Percentiles rank a stretch among this genome's conserved stretches.
Conservation (phyloP, 148 eudicot species). For the Rhododendron kiyosumense region DNA sequence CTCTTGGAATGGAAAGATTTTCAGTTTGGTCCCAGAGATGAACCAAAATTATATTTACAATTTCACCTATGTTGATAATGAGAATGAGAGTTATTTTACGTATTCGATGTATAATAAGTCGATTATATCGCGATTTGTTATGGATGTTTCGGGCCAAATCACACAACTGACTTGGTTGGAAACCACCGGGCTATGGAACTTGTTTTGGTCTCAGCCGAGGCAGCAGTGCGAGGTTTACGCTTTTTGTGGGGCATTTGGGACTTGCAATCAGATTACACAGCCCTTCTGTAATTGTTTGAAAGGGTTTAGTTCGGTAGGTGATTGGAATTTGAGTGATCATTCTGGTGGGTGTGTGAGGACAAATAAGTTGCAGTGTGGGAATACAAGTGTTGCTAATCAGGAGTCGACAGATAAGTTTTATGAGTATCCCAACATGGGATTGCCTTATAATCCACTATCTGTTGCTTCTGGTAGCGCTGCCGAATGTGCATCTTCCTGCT, state of each 20-base stretch:
- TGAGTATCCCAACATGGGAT: too few relatives aligned
- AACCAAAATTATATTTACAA: slow-evolving; percentile 31
- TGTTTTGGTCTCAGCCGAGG: slow-evolving; percentile 51
- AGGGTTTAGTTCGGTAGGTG: too few relatives aligned
- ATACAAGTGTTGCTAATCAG: too few relatives aligned
- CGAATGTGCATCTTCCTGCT: too few relatives aligned
- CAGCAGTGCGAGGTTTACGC: slow-evolving; percentile 51
- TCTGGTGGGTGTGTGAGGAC: too few relatives aligned
- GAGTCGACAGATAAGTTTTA: too few relatives aligned
- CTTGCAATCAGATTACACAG: slow-evolving; percentile 26
- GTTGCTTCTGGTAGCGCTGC: too few relatives aligned
- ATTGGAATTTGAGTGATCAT: too few relatives aligned
- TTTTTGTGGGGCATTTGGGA: slow-evolving; percentile 49
- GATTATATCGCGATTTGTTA: slow-evolving; percentile 34
- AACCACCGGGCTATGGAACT: slow-evolving; percentile 27
- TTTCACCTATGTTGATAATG: slow-evolving; percentile 38
- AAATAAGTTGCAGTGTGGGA: too few relatives aligned
- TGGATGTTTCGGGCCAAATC: slow-evolving; percentile 50
- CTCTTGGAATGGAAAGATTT: slow-evolving; percentile 42
- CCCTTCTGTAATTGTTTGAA: too few relatives aligned
- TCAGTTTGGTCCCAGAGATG: slow-evolving; percentile 51
- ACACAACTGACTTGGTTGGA: slow-evolving; percentile 39
- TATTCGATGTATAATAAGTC: slow-evolving; percentile 27
- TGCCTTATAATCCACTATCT: too few relatives aligned
- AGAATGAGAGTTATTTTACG: slow-evolving; percentile 50